Conservation (phyloP, 2,329 filamentous ascomycete species). For the Rutstroemia sp. region DNA sequence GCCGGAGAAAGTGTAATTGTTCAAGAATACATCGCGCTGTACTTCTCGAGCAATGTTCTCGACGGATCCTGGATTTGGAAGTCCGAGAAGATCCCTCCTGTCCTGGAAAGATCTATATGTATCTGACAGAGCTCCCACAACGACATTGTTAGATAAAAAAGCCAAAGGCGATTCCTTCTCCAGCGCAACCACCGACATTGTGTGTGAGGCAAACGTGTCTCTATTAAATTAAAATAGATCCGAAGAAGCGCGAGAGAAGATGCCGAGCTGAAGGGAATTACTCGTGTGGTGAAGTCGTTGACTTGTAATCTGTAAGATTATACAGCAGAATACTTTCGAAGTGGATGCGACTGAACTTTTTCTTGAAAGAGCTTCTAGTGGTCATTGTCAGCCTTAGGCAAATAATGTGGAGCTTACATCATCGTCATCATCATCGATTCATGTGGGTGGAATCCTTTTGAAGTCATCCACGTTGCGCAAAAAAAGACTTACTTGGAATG, state of each 20-base stretch:
- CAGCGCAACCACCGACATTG: conserved; percentile 26
- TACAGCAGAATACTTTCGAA: conserved; percentile 5
- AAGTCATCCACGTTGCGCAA: no score
- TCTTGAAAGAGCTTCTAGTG: conserved; percentile 13
- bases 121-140: conserved; percentile 64
- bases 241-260: background rate
- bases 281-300: background rate
- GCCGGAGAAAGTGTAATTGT: conserved; percentile 94
- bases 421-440: background rate
- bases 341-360: conserved; percentile 12
- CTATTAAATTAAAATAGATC: background rate
- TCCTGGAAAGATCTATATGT: conserved; percentile 76
- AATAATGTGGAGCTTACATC: background rate
- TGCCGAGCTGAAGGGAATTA: conserved; percentile 3
- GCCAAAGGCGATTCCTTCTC: conserved; percentile 46
- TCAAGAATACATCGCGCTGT: conserved; percentile 91
- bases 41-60: conserved; percentile 88
- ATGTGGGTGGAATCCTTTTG: background rate
- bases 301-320: conserved; percentile 1
- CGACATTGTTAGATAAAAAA: conserved; percentile 67
- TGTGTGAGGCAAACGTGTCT: background rate
- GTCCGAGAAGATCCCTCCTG: conserved; percentile 77
- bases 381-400: background rate
- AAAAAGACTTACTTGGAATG: no score
- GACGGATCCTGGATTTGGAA: conserved; percentile 87